Conservation (phyloP, 2,329 filamentous ascomycete genomes). For the Lizonia empirigonia region DNA sequence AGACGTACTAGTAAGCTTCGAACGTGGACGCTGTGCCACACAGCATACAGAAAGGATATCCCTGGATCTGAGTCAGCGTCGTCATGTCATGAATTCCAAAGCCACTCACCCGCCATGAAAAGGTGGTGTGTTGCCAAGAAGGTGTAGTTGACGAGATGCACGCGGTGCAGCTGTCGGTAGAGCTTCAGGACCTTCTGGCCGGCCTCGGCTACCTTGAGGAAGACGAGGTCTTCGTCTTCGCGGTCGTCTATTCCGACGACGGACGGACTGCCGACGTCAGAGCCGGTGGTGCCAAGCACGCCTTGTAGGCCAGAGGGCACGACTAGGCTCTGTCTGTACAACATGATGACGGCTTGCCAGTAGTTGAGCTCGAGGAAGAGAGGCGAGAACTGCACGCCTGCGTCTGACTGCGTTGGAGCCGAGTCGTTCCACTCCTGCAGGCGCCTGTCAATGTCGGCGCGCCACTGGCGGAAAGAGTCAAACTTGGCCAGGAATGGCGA, state of each 20-base stretch:
- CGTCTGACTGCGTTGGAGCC: slow-evolving; percentile 76
- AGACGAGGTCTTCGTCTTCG: slow-evolving; percentile 89
- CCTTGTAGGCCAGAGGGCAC: slow-evolving; percentile 84
- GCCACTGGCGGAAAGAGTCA: slow-evolving; percentile 85
- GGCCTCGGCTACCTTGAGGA: slow-evolving; percentile 92
- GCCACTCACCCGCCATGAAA: slow-evolving; percentile 82
- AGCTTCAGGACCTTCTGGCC: slow-evolving; percentile 90
- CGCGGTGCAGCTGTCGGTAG: slow-evolving; percentile 86
- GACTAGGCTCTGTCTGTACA: slow-evolving; percentile 88
- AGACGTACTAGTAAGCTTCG: slow-evolving; percentile 78
- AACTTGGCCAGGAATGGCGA: slow-evolving; percentile 86
- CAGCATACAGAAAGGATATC: slow-evolving; percentile 93
- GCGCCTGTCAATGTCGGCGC: slow-evolving; percentile 81
- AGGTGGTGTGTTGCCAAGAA: slow-evolving; percentile 94
- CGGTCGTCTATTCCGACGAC: slow-evolving; percentile 66
- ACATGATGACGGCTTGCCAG: slow-evolving; percentile 95
- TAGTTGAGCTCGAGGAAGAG: slow-evolving; percentile 95
- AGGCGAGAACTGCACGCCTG: slow-evolving; percentile 85
- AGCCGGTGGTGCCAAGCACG: slow-evolving; percentile 67
- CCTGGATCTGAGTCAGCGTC: slow-evolving; percentile 49
- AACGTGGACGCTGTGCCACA: slow-evolving; percentile 93
- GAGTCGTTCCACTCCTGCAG: slow-evolving; percentile 85
- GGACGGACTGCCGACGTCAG: slow-evolving; percentile 64
- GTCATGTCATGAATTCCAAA: slow-evolving; percentile 3
- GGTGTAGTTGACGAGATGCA: slow-evolving; percentile 92